Percentiles rank a stretch among this genome's conserved stretches.
These are phyloP conservation scores for Paramecium tetraurelia DNA, from an alignment of 73 alveolate species.

Conservation along the genomic window DNA sequence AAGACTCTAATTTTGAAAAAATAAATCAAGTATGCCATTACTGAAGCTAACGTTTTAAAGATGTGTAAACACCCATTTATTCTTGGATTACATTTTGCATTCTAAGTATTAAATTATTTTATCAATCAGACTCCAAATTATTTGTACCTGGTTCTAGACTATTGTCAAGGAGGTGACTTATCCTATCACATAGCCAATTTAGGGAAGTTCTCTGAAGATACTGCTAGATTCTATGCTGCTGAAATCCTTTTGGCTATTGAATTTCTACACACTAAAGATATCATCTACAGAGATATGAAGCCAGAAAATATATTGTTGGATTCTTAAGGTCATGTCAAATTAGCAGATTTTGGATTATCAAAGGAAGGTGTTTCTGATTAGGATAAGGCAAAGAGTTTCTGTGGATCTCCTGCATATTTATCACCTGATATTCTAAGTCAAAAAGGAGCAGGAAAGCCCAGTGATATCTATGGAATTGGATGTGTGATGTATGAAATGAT, in stretches of 20 bases:
- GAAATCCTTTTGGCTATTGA: slow-evolving; percentile 85
- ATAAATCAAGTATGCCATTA: slow-evolving; percentile 75
- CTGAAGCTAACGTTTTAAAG: slow-evolving; percentile 64
- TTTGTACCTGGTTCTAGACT: slow-evolving; percentile 83
- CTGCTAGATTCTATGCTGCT: slow-evolving; percentile 78
- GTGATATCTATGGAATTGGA: slow-evolving; percentile 87
- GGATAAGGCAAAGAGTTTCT: slow-evolving; percentile 73
- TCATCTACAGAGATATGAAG: slow-evolving; percentile 86
- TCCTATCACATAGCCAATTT: slow-evolving; percentile 68
- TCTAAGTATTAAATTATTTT: slow-evolving; percentile 58
- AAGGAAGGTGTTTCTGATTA: slow-evolving; percentile 77
- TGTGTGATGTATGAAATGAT: slow-evolving; percentile 80
- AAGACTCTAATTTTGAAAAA: slow-evolving; percentile 67
- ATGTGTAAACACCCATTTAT: slow-evolving; percentile 52
- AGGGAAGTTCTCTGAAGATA: slow-evolving; percentile 76
- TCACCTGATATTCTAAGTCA: slow-evolving; percentile 81
- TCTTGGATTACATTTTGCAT: slow-evolving; percentile 59
- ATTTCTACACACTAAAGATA: slow-evolving; percentile 79
- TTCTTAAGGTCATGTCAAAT: slow-evolving; percentile 80
- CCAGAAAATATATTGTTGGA: slow-evolving; percentile 85
- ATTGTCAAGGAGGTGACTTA: slow-evolving; percentile 90
- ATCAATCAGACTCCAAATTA: slow-evolving; percentile 80
- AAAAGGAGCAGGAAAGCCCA: slow-evolving; percentile 79
- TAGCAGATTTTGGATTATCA: slow-evolving; percentile 88
- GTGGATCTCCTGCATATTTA: slow-evolving; percentile 87